Evolutionary conservation across 495 filamentous ascomycete species (phyloP).

Genomic region (Wilcoxina mikolae): DNA sequence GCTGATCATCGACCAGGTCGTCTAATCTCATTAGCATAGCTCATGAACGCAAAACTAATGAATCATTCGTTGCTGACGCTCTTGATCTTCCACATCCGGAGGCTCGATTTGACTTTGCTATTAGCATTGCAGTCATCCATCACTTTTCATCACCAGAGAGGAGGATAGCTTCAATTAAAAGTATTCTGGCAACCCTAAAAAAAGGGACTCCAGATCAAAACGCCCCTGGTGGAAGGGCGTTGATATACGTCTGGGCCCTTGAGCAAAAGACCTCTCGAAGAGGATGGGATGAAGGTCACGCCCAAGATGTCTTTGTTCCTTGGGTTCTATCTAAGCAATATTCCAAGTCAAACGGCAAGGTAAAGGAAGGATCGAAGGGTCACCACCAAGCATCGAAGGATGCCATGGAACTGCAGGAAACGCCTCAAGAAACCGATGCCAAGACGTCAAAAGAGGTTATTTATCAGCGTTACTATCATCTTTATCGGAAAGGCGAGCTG

Average conservation of each 20-base stretch:
- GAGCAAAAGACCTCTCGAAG: constrained; percentile 80
- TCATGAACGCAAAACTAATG: constrained; percentile 23
- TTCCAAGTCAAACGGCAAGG: constrained; percentile 24
- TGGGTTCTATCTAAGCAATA: constrained; percentile 53
- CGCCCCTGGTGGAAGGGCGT: constrained; percentile 51
- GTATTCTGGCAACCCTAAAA: constrained; percentile 53
- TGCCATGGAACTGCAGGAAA: constrained; percentile 7
- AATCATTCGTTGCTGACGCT: constrained; percentile 56
- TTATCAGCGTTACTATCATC: constrained; percentile 87
- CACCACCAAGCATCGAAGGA: constrained; percentile 2
- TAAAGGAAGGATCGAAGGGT: constrained; percentile 8
- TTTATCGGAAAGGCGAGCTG: constrained; percentile 76
- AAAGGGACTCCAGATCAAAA: constrained; percentile 25
- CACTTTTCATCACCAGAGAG: constrained; percentile 75
- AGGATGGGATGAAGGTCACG: constrained; percentile 76
- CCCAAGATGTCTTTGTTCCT: constrained; percentile 90
- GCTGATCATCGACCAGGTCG: constrained; percentile 36
- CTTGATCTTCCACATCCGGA: constrained; percentile 53
- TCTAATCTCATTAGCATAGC: constrained; percentile 63
- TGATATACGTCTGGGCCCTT: constrained; percentile 94
- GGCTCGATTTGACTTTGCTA: constrained; percentile 71
- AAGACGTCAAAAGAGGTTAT: constrained; percentile 29
- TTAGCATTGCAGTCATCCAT: constrained; percentile 88
- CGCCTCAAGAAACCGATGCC: constrained; percentile 11
- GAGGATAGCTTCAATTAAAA: constrained; percentile 55